Conservation (phyloP, 345 rosid species). For the Carallia pectinifolia region DNA sequence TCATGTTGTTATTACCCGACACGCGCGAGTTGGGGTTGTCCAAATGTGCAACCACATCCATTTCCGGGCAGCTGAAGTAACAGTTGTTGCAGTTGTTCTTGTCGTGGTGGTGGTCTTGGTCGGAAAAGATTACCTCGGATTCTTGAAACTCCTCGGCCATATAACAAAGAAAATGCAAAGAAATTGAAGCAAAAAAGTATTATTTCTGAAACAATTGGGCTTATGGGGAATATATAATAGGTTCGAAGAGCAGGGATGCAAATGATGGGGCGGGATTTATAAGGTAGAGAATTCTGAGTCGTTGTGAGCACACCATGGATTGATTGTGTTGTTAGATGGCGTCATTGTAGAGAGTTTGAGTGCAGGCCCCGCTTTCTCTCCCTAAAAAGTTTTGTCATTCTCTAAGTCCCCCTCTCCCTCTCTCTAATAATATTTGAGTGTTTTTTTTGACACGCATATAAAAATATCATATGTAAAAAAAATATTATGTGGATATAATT, state of each 20-base stretch:
- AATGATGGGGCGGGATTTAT: neutral
- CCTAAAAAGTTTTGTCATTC: neutral
- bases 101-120: slow-evolving; percentile 7
- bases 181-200: neutral
- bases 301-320: slow-evolving; percentile 31
- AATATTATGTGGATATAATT: too few species aligned
- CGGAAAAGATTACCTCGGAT: slow-evolving; percentile 51
- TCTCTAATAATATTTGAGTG: neutral
- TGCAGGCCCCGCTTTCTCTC: slow-evolving; percentile 44
- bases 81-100: neutral
- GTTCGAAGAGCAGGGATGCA: neutral
- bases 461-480: too few species aligned
- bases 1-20: neutral
- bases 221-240: neutral
- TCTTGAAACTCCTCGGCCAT: slow-evolving; percentile 62
- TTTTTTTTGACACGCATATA: neutral
- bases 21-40: neutral
- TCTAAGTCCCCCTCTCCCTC: neutral
- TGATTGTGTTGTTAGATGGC: slow-evolving; percentile 34
- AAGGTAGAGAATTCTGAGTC: slow-evolving; percentile 26
- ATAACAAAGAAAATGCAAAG: neutral
- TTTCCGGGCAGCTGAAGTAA: neutral
- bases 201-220: neutral
- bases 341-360: slow-evolving; percentile 44
- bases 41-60: neutral